phyloP scores from a whole-genome alignment of 2,329 filamentous ascomycete genomes.

The Fusarium globosum region DNA sequence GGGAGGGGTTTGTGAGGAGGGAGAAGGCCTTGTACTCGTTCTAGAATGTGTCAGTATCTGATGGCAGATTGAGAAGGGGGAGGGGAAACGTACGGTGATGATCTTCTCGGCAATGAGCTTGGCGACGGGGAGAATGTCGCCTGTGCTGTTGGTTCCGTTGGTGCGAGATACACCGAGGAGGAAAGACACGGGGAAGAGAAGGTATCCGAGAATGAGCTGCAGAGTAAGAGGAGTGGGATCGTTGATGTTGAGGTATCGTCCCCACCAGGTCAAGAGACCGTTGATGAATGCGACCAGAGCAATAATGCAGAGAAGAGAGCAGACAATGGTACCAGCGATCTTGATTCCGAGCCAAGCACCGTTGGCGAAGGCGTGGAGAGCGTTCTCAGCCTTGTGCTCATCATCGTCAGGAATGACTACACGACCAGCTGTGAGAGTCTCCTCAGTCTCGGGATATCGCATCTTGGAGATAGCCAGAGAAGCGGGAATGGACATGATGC shows the following conservation, averaged over 20 bases:
- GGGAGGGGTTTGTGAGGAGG: constrained; percentile 64
- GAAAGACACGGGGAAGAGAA: constrained; percentile 83
- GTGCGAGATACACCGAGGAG: constrained; percentile 78
- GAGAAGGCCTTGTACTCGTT: constrained; percentile 85
- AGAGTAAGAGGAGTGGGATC: constrained; percentile 73
- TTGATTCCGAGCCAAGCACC: constrained; percentile 88
- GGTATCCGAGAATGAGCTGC: constrained; percentile 79
- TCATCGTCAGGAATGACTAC: constrained; percentile 84
- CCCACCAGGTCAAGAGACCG: constrained; percentile 86
- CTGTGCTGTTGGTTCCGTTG: constrained; percentile 32
- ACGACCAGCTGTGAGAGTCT: constrained; percentile 83
- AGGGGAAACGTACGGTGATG: constrained; percentile 67
- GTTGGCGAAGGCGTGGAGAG: constrained; percentile 85
- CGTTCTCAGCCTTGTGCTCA: constrained; percentile 80
- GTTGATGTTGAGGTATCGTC: constrained; percentile 79
- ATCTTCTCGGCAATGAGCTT: constrained; percentile 87
- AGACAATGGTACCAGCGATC: constrained; percentile 84
- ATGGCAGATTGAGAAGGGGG: fast-evolving
- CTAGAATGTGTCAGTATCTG: constrained; percentile 42
- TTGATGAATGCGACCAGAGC: constrained; percentile 80
- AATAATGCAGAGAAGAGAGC: constrained; percentile 85
- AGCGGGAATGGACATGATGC: constrained; percentile 95
- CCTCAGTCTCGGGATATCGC: constrained; percentile 88
- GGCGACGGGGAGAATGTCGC: constrained; percentile 76
- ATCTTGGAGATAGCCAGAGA: constrained; percentile 91